A percentile compares a stretch with the other conserved stretches of the same genome.
These are phyloP conservation scores for Entelexis paramagnoliae DNA, from an alignment of 1,139 yeast species.

Conservation along the genomic window DNA sequence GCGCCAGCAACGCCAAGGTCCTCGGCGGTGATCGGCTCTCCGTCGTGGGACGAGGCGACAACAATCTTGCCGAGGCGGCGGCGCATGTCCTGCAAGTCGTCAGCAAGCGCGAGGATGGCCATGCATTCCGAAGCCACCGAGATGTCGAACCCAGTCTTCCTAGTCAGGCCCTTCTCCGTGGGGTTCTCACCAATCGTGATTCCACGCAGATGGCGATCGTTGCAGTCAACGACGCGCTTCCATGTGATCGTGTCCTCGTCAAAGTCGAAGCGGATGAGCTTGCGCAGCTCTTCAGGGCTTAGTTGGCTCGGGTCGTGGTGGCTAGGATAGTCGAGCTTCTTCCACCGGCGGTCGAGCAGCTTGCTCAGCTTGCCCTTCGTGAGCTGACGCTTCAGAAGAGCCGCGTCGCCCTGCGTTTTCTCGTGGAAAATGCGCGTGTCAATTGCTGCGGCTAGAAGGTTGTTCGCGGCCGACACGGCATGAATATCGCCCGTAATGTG, in stretches of 20 bases:
- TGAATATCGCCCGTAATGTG: constrained; percentile 98
- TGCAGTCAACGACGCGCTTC: constrained; percentile 94
- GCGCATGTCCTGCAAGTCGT: constrained; percentile 75
- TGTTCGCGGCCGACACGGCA: constrained; percentile 93
- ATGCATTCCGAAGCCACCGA: constrained; percentile 96
- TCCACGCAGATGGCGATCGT: constrained; percentile 87
- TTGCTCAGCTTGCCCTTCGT: constrained; percentile 77
- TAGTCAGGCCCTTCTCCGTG: constrained; percentile 82
- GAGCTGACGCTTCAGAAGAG: constrained; percentile 57
- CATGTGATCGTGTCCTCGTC: constrained; percentile 92
- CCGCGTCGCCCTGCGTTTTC: constrained; percentile 71
- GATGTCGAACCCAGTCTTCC: constrained; percentile 91
- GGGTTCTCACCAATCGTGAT: constrained; percentile 89
- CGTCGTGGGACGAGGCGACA: constrained; percentile 68
- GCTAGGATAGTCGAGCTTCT: constrained; percentile 69
- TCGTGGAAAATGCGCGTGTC: constrained; percentile 98
- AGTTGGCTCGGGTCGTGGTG: constrained; percentile 66
- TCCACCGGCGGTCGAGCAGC: constrained; percentile 43
- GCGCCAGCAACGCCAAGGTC: constrained; percentile 98
- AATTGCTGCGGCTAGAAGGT: constrained; percentile 91
- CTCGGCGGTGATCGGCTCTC: constrained; percentile 90
- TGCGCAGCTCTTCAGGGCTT: constrained; percentile 63
- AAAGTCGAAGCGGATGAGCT: constrained; percentile 78
- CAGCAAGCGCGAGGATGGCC: constrained; percentile 92
- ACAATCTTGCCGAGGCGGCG: constrained; percentile 86